phyloP scores from a whole-genome alignment of 2,329 filamentous ascomycete species.

The Magnaporthales sp. region DNA sequence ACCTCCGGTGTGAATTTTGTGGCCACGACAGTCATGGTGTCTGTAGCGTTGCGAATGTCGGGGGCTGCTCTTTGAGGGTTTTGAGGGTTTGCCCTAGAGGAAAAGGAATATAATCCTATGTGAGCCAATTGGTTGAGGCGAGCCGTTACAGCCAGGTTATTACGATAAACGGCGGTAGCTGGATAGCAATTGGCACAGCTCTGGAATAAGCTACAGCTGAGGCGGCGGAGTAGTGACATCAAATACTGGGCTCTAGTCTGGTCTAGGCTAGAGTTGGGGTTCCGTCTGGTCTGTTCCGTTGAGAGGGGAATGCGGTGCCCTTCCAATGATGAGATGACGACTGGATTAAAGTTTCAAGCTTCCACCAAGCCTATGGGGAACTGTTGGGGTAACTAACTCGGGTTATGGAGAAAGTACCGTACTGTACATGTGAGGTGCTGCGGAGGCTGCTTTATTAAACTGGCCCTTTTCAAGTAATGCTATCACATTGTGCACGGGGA shows the following conservation, averaged over 20 bases:
- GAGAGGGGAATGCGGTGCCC: neutral
- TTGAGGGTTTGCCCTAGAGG: neutral
- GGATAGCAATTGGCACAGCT: neutral
- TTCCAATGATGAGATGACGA: neutral
- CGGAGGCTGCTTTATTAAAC: neutral
- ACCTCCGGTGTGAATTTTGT: slow-evolving; percentile 69
- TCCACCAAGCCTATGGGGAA: neutral
- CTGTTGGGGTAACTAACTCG: neutral
- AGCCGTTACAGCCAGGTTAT: too few relatives aligned
- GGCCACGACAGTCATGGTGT: slow-evolving; percentile 60
- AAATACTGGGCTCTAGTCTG: neutral
- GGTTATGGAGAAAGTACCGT: neutral
- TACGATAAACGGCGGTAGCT: neutral
- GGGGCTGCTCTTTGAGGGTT: neutral
- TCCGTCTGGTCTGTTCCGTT: neutral
- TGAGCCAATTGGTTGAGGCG: neutral
- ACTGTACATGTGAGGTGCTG: too few relatives aligned
- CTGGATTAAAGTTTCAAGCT: slow-evolving; percentile 1
- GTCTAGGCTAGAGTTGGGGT: neutral
- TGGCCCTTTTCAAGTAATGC: too few relatives aligned
- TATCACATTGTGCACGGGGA: neutral
- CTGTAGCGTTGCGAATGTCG: neutral
- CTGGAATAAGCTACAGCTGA: neutral
- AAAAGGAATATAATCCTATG: neutral
- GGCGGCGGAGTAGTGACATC: neutral